Evolutionary conservation across 176 grass and related monocot species (phyloP).

Genomic region (Oryza australiensis): DNA sequence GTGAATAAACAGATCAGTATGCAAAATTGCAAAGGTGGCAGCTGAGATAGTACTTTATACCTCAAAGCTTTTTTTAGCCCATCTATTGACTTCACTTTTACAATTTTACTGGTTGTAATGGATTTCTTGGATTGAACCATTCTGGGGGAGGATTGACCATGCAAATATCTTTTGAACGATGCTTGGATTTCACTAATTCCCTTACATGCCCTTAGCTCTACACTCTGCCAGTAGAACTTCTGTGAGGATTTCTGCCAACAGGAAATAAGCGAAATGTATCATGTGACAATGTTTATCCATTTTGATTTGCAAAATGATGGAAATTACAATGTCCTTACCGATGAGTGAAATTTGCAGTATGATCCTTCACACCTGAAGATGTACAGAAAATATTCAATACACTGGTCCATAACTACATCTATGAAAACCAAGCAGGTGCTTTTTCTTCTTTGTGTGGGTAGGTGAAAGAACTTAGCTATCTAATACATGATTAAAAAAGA

Average conservation of each 20-base stretch:
- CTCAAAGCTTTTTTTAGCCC: conserved; percentile 82
- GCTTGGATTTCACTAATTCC: conserved; percentile 62
- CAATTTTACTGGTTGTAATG: conserved; percentile 52
- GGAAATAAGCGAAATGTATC: conserved; percentile 34
- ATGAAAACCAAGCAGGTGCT: conserved; percentile 8
- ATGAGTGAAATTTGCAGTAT: conserved; percentile 55
- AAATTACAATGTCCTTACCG: conserved; percentile 55
- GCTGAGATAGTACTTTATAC: conserved; percentile 40
- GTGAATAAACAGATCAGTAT: neutral
- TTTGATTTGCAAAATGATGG: conserved; percentile 18
- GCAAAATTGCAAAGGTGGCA: neutral
- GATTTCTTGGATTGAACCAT: conserved; percentile 43
- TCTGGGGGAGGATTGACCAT: conserved; percentile 65
- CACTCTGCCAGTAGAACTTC: conserved; percentile 65
- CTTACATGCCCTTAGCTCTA: conserved; percentile 89
- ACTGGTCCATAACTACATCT: neutral
- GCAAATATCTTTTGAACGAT: conserved; percentile 70
- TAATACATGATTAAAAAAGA: neutral
- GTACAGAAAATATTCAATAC: neutral
- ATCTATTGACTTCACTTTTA: conserved; percentile 80
- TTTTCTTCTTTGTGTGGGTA: neutral
- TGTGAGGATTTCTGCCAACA: conserved; percentile 68
- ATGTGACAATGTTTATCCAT: neutral
- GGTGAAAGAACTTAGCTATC: too few species aligned
- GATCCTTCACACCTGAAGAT: conserved; percentile 27